Conservation (phyloP, 2,329 filamentous ascomycete genomes). For the Trichoderma citrinoviride region DNA sequence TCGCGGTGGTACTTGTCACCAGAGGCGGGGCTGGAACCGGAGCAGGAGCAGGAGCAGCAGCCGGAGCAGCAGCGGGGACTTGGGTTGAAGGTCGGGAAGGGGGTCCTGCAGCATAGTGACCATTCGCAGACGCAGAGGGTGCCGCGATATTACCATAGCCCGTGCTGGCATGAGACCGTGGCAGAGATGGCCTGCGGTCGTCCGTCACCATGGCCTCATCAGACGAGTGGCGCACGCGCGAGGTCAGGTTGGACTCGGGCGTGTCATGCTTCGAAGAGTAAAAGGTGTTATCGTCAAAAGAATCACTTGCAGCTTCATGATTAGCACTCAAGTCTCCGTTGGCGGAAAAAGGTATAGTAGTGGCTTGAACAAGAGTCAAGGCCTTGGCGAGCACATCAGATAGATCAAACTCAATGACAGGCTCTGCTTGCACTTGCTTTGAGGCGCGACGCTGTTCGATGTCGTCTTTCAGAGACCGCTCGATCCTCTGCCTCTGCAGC, state of each 20-base stretch:
- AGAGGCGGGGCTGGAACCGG: background rate
- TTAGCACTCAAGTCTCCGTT: conserved; percentile 54
- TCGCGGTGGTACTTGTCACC: conserved; percentile 12
- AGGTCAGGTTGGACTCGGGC: conserved; percentile 51
- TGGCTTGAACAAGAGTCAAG: conserved; percentile 66
- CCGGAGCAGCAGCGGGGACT: background rate
- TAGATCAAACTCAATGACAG: conserved; percentile 66
- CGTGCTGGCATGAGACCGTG: background rate
- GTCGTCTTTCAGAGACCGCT: conserved; percentile 74
- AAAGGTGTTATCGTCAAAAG: conserved; percentile 89
- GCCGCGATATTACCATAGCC: background rate
- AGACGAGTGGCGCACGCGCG: conserved; percentile 48
- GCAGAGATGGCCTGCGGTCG: conserved; percentile 22
- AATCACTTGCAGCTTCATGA: conserved; percentile 67
- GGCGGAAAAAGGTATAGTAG: conserved; percentile 58
- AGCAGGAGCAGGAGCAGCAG: background rate
- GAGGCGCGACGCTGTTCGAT: conserved; percentile 59
- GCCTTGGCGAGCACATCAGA: conserved; percentile 71
- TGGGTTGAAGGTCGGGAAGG: background rate
- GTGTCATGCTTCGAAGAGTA: conserved; percentile 94
- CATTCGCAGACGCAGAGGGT: background rate
- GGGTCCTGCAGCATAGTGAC: background rate
- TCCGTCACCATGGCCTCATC: conserved; percentile 32
- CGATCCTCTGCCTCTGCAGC: conserved; percentile 76
- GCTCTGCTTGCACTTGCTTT: conserved; percentile 49